Conservation (phyloP, 2,329 filamentous ascomycete species). For the Onygenales sp. region DNA sequence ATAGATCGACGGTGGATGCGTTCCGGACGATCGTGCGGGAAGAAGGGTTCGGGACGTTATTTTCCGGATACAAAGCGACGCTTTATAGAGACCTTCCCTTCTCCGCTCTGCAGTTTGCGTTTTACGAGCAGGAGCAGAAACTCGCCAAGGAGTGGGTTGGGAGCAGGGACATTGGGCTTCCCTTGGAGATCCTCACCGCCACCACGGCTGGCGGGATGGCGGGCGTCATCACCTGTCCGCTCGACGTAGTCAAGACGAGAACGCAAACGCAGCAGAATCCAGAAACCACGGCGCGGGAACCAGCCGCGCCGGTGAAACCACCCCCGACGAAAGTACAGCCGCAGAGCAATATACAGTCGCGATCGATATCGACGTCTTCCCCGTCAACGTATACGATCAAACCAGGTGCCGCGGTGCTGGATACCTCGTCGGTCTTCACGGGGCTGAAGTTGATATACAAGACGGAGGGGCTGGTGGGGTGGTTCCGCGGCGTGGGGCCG, state of each 20-base stretch:
- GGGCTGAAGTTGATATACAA: slow-evolving; percentile 82
- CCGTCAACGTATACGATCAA: slow-evolving; percentile 73
- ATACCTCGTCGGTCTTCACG: slow-evolving; percentile 81
- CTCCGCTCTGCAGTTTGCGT: slow-evolving; percentile 92
- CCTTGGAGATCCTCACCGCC: slow-evolving; percentile 79
- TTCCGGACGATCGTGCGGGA: slow-evolving; percentile 70
- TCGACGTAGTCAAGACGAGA: slow-evolving; percentile 95
- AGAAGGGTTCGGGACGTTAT: slow-evolving; percentile 78
- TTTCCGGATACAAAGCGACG: slow-evolving; percentile 95
- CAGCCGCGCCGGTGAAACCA: neutral
- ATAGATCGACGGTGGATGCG: slow-evolving; percentile 75
- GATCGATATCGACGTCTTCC: slow-evolving; percentile 80
- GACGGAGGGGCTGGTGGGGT: slow-evolving; percentile 77
- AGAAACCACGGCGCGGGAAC: slow-evolving; percentile 15
- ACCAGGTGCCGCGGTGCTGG: slow-evolving; percentile 68
- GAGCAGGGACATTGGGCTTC: slow-evolving; percentile 73
- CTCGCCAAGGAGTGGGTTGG: slow-evolving; percentile 71
- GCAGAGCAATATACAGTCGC: slow-evolving; percentile 43
- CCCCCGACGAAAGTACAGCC: slow-evolving; percentile 7
- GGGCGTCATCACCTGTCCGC: slow-evolving; percentile 85
- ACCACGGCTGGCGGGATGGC: slow-evolving; percentile 85
- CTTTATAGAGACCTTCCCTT: slow-evolving; percentile 91
- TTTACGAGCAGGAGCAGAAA: slow-evolving; percentile 88
- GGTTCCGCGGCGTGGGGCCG: slow-evolving; percentile 91
- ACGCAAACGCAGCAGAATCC: slow-evolving; percentile 83